phyloP scores from a whole-genome alignment of 345 rosid species.

The Sisymbrium altissimum region DNA sequence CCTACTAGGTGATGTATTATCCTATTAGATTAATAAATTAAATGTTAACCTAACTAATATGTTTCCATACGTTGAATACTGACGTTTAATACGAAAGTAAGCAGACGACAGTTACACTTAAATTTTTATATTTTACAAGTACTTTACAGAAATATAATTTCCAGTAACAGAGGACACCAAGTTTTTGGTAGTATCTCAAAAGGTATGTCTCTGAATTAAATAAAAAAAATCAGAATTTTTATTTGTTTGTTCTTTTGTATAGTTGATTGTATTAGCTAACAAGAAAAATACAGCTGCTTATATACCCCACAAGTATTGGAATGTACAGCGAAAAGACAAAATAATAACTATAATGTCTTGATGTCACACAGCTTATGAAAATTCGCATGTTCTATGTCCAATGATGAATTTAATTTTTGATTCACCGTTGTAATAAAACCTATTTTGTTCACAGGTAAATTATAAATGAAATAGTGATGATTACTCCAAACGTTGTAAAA shows the following conservation, averaged over 20 bases:
- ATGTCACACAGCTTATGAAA: slow-evolving; percentile 22
- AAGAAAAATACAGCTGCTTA: slow-evolving; percentile 27
- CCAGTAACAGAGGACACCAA: neutral
- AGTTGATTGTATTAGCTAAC: neutral
- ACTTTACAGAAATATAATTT: too few relatives aligned
- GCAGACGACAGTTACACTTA: too few relatives aligned
- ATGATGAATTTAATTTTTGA: neutral
- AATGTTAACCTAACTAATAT: too few relatives aligned
- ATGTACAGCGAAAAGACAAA: slow-evolving; percentile 21
- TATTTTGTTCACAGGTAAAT: neutral
- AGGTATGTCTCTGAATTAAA: neutral
- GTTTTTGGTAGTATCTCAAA: slow-evolving; percentile 4
- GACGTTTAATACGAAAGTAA: neutral
- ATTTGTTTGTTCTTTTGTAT: neutral
- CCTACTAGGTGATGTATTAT: too few relatives aligned
- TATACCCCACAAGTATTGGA: slow-evolving; percentile 33
- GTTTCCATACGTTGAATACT: too few relatives aligned
- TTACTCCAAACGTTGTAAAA: neutral
- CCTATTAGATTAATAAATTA: too few relatives aligned
- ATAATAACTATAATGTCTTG: slow-evolving; percentile 15
- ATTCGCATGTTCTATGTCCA: slow-evolving; percentile 32
- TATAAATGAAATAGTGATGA: neutral
- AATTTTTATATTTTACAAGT: too few relatives aligned
- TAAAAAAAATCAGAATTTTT: neutral
- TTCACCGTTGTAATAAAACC: neutral